Evolutionary conservation across 257 asterid genomes (phyloP), one percentile per base, ranked within the genome.

Genomic region (Capsicum baccatum): DNA sequence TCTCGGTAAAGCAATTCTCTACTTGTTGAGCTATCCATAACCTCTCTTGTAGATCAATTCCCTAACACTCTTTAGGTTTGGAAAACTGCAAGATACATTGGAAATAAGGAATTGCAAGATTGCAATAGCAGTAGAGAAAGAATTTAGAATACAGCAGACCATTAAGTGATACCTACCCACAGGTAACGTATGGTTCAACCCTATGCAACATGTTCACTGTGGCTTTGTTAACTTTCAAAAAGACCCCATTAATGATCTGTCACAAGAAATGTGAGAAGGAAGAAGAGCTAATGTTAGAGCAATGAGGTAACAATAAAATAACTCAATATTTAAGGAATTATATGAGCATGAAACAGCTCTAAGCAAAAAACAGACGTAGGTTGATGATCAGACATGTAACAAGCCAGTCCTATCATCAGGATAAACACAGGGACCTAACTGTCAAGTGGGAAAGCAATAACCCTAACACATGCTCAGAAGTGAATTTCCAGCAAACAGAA

Each of bases 231-330:
- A 26, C 26, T 26, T 26, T 26, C 26, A 91, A 60, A 42, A 91
- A 91, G 26, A 90, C 94, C 8, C 94, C 93, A n/a, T 91, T 91
- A 33, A 91, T 90, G 83, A 91, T 91, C 94, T 91, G 67, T 62
- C 42, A 19, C 69, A 62, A 60, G 19, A 4, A 26, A 9, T 26
- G 50, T 37, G 9, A 42, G 13, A n/a, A 5, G 19, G 19, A 47
- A 17, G 48, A 37, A 59, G 14, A 17, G 26, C 50, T n/a, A 35
- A 35, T 10, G 7, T 62, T 8, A 59, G 47, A 52, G 7, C 19
- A 57, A 3, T 1, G 26, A 26, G 26, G 26, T 26, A 26, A 26
- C 26, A 26, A 26, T 26, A 26, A 26, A 26, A 26, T 26, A 26
- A 26, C 26, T 26, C 26, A 26, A 26, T 26, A 26, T 26, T 26